Base-by-base conservation (phyloP, 176 grass and related monocot species). In the Avena insularis region DNA sequence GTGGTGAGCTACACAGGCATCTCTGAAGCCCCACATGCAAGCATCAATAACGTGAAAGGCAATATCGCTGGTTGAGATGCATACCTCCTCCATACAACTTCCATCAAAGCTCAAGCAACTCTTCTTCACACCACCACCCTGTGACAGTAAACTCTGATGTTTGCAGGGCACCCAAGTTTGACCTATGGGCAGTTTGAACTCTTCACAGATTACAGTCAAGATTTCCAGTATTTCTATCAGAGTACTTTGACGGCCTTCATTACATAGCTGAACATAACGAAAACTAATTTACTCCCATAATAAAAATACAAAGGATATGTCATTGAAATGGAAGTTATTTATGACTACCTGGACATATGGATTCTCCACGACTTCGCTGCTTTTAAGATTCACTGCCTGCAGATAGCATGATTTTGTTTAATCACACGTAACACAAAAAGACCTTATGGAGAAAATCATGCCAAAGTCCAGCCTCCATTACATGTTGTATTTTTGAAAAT, bases 91-190 rank as follows among this genome's bases (percentile, higher is more conserved):
- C 29, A 83, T 59, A n/a, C 93, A 93, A 79, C 78, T 83, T 19
- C 69, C 84, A 82, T 89, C 84, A 77, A 93, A 68, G 60, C 78
- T 93, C 2, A 88, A 86, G 77, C 78, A 86, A 23, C 51, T 86
- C 59, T 89, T 93, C 72, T 71, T 88, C 59, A 70, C 25, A 36
- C 89, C 87, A 57, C 84, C 89, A 63, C 89, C 87, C 55, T 91
- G 76, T 60, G 82, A 57, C 71, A 93, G 77, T 71, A 93, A 47
- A 47, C 67, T 91, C 51, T 76, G 84, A 55, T 88, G 63, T 50
- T 47, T 73, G 73, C 91, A 91, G 51, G 91, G 91, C 14, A 95
- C 84, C 93, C 91, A 95, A 2, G 93, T 95, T 51, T 95, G 93
- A 71, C 84, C 91, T 23, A 95, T 63, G n/a, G 93, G 91, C 21